A percentile compares a stretch with the other conserved stretches of the same genome.
Conservation (phyloP, 2,329 filamentous ascomycete genomes). For the Orbilia blumenaviensis region DNA sequence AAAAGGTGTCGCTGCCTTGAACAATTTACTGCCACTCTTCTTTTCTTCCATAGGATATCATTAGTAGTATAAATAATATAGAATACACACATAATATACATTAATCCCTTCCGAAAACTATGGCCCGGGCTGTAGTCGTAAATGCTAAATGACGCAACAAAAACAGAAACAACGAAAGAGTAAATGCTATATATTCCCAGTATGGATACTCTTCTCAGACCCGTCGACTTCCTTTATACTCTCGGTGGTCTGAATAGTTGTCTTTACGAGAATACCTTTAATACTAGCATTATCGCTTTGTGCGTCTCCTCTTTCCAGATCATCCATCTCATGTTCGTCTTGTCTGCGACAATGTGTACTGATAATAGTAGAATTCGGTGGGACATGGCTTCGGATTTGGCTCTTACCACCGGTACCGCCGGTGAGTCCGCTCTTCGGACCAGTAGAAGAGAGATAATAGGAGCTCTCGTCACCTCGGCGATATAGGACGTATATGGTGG, state of each 20-base stretch:
- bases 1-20: too few relatives aligned
- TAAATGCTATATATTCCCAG: background rate
- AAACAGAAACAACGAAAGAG: background rate
- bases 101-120: background rate
- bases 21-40: too few relatives aligned
- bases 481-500: constrained; percentile 46
- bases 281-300: constrained; percentile 28
- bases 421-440: constrained; percentile 24
- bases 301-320: constrained; percentile 18
- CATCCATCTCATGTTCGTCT: constrained; percentile 29
- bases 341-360: constrained; percentile 31
- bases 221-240: constrained; percentile 38
- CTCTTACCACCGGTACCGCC: constrained; percentile 14
- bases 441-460: constrained; percentile 26
- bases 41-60: background rate
- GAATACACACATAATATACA: constrained; percentile 20
- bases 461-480: constrained; percentile 39
- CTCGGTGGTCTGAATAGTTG: constrained; percentile 44
- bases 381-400: constrained; percentile 36
- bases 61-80: background rate
- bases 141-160: constrained; percentile 3
- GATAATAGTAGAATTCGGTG: constrained; percentile 27
- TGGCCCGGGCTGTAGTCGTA: background rate
- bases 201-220: constrained; percentile 39
- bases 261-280: constrained; percentile 36